Base-by-base conservation (phyloP, 2,329 filamentous ascomycete species). In the Claviceps citrina region DNA sequence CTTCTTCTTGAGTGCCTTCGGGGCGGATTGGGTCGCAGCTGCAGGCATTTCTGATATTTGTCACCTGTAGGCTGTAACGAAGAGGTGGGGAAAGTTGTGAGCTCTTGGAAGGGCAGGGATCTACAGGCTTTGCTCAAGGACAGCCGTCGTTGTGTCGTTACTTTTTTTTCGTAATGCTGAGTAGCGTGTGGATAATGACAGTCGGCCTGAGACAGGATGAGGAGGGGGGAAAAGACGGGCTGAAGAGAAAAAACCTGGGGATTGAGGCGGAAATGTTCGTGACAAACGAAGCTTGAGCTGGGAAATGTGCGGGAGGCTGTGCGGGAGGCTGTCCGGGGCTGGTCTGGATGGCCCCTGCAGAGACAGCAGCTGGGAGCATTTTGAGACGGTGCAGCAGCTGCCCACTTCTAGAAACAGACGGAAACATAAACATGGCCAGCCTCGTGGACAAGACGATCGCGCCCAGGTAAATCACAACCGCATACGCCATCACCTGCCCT, bases 1-100 rank as follows among this genome's bases (percentile, higher is more conserved):
- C 67, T 76, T 76, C 71, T 82, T 82, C 70, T 79, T 81, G 47
- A 74, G 68, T 45, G 72, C 68, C 65, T 82, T 81, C 51, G 77
- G 68, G 49, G 81, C 73, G 51, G 69, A 58, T 53, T 70, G 68
- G 48, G 68, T 64, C 50, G 72, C 67, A 48, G 79, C 46, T 70
- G 76, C 67, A 60, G 84, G 71, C 81, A 86, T 64, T 38, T 36
- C 43, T 28, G 38, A 44, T 31, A 27, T 18, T 42, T 34, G 31
- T 25, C 39, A 38, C 34, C 30, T n/a, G n/a, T n/a, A n/a, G n/a
- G n/a, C n/a, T n/a, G 38, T 40, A 40, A 40, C 13, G 31, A 41
- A 27, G 28, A 36, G 35, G 34, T 43, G 46, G 32, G 39, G 20
- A 28, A 42, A 43, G 39, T 43, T 19, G 44, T 44, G 33, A 26